Conservation (phyloP, 768 basidiomycete species). For the Panaeolus cyanescens region DNA sequence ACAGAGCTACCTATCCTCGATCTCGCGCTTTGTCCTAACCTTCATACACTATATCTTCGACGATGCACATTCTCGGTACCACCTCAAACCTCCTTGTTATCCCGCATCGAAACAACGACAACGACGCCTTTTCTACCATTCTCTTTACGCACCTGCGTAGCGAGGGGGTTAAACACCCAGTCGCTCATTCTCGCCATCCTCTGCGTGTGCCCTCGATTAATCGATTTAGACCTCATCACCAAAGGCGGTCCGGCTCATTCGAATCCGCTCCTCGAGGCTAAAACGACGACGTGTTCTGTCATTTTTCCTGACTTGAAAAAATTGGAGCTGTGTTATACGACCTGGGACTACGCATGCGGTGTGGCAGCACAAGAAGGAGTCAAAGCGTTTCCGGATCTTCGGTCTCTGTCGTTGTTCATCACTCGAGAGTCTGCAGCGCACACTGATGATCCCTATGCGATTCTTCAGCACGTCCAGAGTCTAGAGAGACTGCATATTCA, state of each 20-base stretch:
- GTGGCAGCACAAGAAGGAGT: background rate
- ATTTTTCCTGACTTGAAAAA: background rate
- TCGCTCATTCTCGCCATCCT: background rate
- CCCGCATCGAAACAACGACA: background rate
- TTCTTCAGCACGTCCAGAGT: background rate
- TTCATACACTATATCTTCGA: background rate
- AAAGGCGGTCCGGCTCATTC: too few relatives aligned
- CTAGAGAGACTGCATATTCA: background rate
- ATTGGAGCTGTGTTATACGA: background rate
- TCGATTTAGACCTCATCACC: background rate
- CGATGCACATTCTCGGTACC: background rate
- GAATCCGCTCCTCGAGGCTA: too few relatives aligned
- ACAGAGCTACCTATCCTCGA: background rate
- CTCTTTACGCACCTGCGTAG: background rate
- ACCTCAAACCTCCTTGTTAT: background rate
- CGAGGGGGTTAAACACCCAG: background rate
- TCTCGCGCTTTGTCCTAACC: background rate
- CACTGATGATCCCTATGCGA: background rate
- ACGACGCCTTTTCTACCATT: too few relatives aligned
- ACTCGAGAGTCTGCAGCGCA: background rate
- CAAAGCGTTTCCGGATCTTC: background rate
- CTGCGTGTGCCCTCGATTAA: background rate
- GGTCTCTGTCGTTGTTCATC: background rate
- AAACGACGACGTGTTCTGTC: background rate
- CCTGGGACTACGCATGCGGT: background rate